These are phyloP conservation scores for Zanthoxylum bungeanum DNA, from an alignment of 345 rosid species.

Conservation along the genomic window DNA sequence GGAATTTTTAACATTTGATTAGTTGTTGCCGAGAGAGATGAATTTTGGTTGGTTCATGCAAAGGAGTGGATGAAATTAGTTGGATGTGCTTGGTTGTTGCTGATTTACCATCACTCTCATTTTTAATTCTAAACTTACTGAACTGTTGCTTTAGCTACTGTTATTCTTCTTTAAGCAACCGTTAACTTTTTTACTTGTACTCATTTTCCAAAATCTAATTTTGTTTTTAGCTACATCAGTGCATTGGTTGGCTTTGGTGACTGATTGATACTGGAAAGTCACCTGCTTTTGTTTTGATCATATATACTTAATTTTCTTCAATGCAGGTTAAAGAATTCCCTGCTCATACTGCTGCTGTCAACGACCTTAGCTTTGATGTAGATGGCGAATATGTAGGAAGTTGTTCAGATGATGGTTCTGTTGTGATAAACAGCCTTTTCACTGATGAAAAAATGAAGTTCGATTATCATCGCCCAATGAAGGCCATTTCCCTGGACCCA, in stretches of 20 bases:
- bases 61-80: background rate
- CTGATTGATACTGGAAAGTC: background rate
- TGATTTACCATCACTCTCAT: background rate
- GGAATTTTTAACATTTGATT: background rate
- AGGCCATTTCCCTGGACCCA: slow-evolving; percentile 89
- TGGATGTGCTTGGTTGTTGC: background rate
- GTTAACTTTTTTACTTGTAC: background rate
- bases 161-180: background rate
- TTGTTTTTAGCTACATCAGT: slow-evolving; percentile 3
- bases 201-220: background rate
- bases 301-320: background rate
- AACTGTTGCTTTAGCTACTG: background rate
- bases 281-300: slow-evolving; percentile 10
- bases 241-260: background rate
- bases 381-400: slow-evolving; percentile 97
- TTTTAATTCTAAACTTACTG: background rate
- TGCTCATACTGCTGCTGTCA: slow-evolving; percentile 80
- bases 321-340: slow-evolving; percentile 79
- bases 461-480: slow-evolving; percentile 98
- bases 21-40: background rate
- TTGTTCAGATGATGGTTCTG: slow-evolving; percentile 98
- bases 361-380: slow-evolving; percentile 86
- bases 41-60: slow-evolving; percentile 1
- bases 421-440: slow-evolving; percentile 87
- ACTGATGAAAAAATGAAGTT: slow-evolving; percentile 89